Evolutionary conservation across 495 filamentous ascomycete genomes (phyloP), one percentile per base, ranked within the genome.

Genomic region (Apodospora peruviana): DNA sequence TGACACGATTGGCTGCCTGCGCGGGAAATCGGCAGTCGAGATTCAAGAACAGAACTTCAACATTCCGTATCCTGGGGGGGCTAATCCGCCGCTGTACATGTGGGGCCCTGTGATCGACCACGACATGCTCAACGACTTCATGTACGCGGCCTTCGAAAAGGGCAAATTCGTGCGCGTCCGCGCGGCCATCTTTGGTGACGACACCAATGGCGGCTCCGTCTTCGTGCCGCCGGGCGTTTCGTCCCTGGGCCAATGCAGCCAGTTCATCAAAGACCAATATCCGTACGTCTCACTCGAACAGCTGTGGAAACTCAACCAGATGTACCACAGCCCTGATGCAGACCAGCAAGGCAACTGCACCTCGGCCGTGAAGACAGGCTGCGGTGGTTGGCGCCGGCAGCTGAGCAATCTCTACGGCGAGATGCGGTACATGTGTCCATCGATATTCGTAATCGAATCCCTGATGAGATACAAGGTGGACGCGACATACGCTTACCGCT

Each of bases 401-500:
- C 39, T 19, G 12, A 73, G 75, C 47, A 71, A 77, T 34, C 79
- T 78, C 3, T 90, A 88, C 56, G 85, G 84, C 19, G 82, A 89
- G 53, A 73, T 87, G 48, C 78, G 85, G n/a, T 89, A 89, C 65
- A 83, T 72, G 56, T 90, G 86, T 47, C 84, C 84, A 0, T 76
- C 76, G 1, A 68, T 86, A 18, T 79, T 71, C 58, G 64, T 84
- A 63, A 79, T 72, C 14, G 59, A 68, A 4, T 60, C 69, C 0
- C 71, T 76, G 51, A 60, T 58, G 2, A 36, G 55, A 5, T 59
- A 69, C 21, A 71, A 67, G 14, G 50, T 60, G 27, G 14, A 68
- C 3, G 42, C 56, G 19, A 76, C 35, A 2, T 64, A 45, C 41
- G 38, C 51, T 2, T 64, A 64, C 51, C 55, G 58, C 10, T 64